Base-by-base conservation (phyloP, 2,329 filamentous ascomycete genomes). In the Fusarium mangiferae region DNA sequence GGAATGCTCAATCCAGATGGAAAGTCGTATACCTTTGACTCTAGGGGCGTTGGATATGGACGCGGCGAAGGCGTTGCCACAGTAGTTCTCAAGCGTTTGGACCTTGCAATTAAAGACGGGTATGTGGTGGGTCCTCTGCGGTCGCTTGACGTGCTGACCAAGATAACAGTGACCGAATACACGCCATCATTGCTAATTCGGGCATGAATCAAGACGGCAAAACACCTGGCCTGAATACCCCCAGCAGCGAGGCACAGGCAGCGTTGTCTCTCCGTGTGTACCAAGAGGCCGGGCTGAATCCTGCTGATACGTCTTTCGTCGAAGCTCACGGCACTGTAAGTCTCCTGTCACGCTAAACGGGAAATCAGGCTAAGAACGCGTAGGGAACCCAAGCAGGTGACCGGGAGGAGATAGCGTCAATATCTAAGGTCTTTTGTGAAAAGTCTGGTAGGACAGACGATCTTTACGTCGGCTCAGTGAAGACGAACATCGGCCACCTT, bases 171-270 rank as follows among this genome's bases (percentile, higher is more conserved):
- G 62, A 64, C 24, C 44, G 56, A 15, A 24, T 64, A 42, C 62
- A 62, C 24, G 62, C 62, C 3, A 26, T 64, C 9, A 64, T 64
- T 22, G 62, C 62, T 17, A 64, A 62, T 7, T 64, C 56, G 28
- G 62, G 62, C 22, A 51, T 64, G 56, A 64, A 64, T 14, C 62
- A 64, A 51, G 62, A 64, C 24, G 56, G 56, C 8, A 64, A 64
- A 26, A 64, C 62, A 10, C 62, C 56, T 1, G 62, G 62, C 18
- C 30, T 64, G 9, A 64, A 64, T 9, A 64, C 62, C 7, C 62
- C 62, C n/a, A 64, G 62, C 18, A 24, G 55, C 2, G 44, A 64
- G 8, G 55, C 61, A 14, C 55, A 64, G 15, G 61, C 56, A 7
- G 61, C 61, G 5, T 56, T 64, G 14, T 64, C 61, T 8, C 24